Evolutionary conservation across 1,139 yeast genomes (phyloP), one percentile per base, ranked within the genome.

Genomic region (Scheffersomyces parashehatae): DNA sequence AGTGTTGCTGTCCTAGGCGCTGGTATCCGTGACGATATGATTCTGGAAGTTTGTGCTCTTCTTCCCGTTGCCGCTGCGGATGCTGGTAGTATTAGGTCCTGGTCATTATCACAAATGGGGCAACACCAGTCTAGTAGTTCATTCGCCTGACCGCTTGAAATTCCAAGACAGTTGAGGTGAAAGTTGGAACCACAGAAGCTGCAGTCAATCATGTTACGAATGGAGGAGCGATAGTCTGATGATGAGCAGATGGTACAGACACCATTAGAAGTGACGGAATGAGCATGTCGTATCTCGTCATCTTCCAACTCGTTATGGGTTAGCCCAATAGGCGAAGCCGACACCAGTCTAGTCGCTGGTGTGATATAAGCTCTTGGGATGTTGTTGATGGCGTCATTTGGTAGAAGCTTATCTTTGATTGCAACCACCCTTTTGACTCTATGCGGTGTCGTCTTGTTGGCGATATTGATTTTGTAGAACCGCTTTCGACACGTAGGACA

Each of bases 401-500:
- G 59, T 13, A 65, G 51, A 6, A 72, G 47, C 42, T 56, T 62
- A 48, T 74, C 75, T 41, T 67, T 56, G 4, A 74, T 64, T 1
- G 47, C 32, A 8, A 67, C 15, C 29, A 44, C 42, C 12, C 26
- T 44, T 37, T 36, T 29, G 26, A 48, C 44, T 31, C 13, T 28
- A 26, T 4, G 35, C 29, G 8, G 54, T 51, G 4, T 38, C 37
- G 9, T 41, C 37, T 13, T 44, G 38, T 5, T 44, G 29, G 51
- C 55, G 30, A 64, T 55, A 37, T 59, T 60, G 36, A 73, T 59
- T 41, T 55, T 53, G 48, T 68, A 55, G 52, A 62, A 74, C 16
- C 59, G 54, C 37, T 59, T 55, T 24, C 83, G 72, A 55, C 83
- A 79, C 1, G 77, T 76, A 3, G 83, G 83, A 51, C 83, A 79